phyloP scores from a whole-genome alignment of 2,329 filamentous ascomycete species.

The Byssochlamys sp. region DNA sequence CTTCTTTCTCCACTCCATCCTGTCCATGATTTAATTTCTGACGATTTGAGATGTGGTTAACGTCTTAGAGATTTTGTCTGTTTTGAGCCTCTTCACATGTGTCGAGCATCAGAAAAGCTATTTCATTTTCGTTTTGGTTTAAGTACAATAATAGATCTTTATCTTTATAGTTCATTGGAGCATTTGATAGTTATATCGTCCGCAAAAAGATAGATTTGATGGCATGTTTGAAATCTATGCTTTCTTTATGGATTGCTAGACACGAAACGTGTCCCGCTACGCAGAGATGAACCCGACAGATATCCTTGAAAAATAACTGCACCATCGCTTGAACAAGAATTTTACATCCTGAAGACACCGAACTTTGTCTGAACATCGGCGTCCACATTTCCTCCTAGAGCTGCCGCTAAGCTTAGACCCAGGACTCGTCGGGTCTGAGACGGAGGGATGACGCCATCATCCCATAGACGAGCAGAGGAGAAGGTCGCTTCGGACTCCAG shows the following conservation, averaged over 20 bases:
- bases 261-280: background rate
- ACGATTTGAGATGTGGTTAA: background rate
- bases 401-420: slow-evolving; percentile 61
- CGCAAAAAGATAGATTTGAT: background rate
- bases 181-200: background rate
- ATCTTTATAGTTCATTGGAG: background rate
- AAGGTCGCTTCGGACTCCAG: slow-evolving; percentile 80
- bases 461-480: slow-evolving; percentile 83
- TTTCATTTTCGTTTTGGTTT: background rate
- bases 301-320: background rate
- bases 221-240: background rate
- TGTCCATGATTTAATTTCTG: background rate
- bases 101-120: background rate
- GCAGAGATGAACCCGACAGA: background rate
- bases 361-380: slow-evolving; percentile 54
- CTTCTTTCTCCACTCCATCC: background rate
- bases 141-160: background rate
- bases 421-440: slow-evolving; percentile 65
- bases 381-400: slow-evolving; percentile 58
- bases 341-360: slow-evolving; percentile 73
- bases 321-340: background rate
- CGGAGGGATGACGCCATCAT: slow-evolving; percentile 71
- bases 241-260: background rate
- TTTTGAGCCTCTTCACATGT: background rate
- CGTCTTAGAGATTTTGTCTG: background rate